Evolutionary conservation across 2,329 filamentous ascomycete species (phyloP), one percentile per base, ranked within the genome.

Genomic region (Aspergillus clavatus): DNA sequence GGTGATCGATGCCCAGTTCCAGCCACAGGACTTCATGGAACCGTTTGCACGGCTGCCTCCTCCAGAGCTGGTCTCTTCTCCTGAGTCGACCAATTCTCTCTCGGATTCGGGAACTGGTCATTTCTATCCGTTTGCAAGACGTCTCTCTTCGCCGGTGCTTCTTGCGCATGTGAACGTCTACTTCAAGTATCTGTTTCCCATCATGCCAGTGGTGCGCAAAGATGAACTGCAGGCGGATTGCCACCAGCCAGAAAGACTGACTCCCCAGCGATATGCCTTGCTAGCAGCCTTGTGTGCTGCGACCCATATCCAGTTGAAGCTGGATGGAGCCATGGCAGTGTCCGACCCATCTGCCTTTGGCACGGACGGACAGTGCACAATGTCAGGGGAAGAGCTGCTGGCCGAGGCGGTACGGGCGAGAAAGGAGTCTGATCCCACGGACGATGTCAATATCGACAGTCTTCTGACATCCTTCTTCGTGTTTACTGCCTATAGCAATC

Each of bases 401-500:
- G 81, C 86, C 39, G 86, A 89, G 47, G 54, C 63, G 75, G 82
- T 68, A 18, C 63, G 65, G 16, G 65, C 70, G n/a, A 61, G 71
- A 24, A 64, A 63, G 28, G 61, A 66, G 18, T 67, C 65, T 38
- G 65, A 73, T 38, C 55, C 68, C 21, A 57, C 72, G 16, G 71
- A 72, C 14, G 61, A 64, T 16, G 61, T 70, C n/a, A 67, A 58
- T 16, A 52, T 72, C 18, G 64, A 67, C 36, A 65, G 59, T 7
- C 60, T 72, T 8, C 80, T 83, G 47, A 88, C 84, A n/a, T 89
- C 84, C 43, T 89, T 87, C 66, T 89, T 91, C 63, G 64, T 91
- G 21, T 89, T 87, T 56, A 84, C 80, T 28, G 84, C 83, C 46
- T 81, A 84, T 62, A 84, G 85, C 49, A 83, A 81, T 28, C 70